Percentiles rank a stretch among this genome's conserved stretches.
Evolutionary conservation across 2,329 filamentous ascomycete species (phyloP).

Genomic region (Zymoseptoria tritici): DNA sequence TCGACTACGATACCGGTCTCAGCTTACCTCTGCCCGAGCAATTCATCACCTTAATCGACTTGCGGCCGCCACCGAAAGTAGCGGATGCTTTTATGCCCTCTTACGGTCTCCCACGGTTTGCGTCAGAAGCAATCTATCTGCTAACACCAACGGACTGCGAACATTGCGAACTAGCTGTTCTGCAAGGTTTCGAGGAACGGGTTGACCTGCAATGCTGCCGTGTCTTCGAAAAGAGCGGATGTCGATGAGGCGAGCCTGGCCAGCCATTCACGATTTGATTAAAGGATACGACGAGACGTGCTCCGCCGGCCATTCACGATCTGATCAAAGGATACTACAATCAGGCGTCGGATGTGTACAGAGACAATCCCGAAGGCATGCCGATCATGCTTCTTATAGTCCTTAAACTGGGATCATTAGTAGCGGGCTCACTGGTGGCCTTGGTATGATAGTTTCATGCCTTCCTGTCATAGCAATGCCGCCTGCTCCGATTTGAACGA

Average conservation of each 20-base stretch:
- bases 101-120: neutral
- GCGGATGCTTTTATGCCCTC: neutral
- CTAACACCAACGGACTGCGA: neutral
- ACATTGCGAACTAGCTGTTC: slow-evolving; percentile 3
- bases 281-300: no score
- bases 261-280: slow-evolving; percentile 2
- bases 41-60: neutral
- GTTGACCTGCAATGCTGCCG: slow-evolving; percentile 3
- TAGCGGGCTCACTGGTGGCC: slow-evolving; percentile 42
- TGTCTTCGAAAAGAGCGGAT: neutral
- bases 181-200: slow-evolving; percentile 16
- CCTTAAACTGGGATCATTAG: slow-evolving; percentile 50
- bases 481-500: no score
- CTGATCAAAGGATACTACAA: slow-evolving; percentile 17
- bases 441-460: no score
- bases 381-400: slow-evolving; percentile 48
- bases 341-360: slow-evolving; percentile 31
- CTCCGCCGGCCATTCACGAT: no score
- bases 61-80: neutral
- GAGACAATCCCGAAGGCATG: slow-evolving; percentile 41
- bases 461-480: no score
- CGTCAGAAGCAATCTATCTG: neutral
- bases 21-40: neutral
- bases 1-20: neutral
- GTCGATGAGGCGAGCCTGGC: slow-evolving; percentile 3